Base-by-base conservation (phyloP, 257 asterid species). In the Jacaranda copaia region DNA sequence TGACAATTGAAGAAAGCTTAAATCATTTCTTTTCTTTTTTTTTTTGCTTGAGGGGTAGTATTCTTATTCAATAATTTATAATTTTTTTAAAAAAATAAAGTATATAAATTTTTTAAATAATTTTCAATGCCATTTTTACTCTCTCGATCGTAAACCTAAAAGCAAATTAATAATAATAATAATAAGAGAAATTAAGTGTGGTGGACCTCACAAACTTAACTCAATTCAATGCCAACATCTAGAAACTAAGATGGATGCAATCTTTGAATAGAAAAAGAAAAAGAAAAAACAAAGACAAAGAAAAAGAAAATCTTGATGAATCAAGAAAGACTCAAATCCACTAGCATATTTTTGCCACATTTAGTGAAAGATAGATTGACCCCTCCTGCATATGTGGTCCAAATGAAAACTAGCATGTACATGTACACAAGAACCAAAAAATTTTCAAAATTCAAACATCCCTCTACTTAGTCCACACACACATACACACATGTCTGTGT, bases 381-480 rank as follows among this genome's bases (percentile, higher is more conserved):
- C 5, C 15, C n/a, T 15, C 40, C 15, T 51, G 4, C 15, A 38
- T 70, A 52, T 70, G 75, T 52, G 64, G 62, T 70, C 14, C 12
- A 70, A 71, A 53, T 53, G 46, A 59, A 72, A 73, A 55, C 32
- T 14, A 55, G 32, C 8, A 55, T 53, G 5, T 42, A 3, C 46
- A 42, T 25, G 32, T 25, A 25, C 6, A 39, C 13, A 64, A n/a
- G 18, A 36, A 64, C 10, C n/a, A 38, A 52, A 60, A 55, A 55
- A 55, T 48, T 32, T 16, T 51, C 20, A 14, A 58, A 61, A 12
- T 63, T 53, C 20, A 55, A 51, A 68, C 16, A 20, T 12, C 8
- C 66, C 6, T 12, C 18, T 35, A 13, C 19, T 46, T 4, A 53
- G 58, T 12, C 32, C 52, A n/a, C n/a, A 57, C 53, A 62, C 13